phyloP scores from a whole-genome alignment of 2,329 filamentous ascomycete genomes.

The Botrytis aclada region DNA sequence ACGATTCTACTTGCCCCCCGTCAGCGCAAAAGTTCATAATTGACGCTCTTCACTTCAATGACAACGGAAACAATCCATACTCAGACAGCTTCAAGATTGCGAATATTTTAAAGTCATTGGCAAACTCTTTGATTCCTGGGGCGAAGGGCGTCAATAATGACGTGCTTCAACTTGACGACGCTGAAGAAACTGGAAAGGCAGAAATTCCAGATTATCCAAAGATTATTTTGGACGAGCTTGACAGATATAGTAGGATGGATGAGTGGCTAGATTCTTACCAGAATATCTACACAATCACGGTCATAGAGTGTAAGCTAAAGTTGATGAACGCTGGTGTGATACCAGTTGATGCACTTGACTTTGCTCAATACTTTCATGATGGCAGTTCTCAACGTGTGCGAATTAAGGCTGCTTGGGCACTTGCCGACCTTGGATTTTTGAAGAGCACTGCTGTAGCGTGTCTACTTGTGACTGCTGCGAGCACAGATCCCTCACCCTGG shows the following conservation, averaged over 20 bases:
- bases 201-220: conserved; percentile 40
- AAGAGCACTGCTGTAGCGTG: conserved; percentile 53
- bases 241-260: conserved; percentile 64
- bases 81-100: conserved; percentile 90
- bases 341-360: conserved; percentile 51
- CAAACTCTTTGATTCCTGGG: conserved; percentile 55
- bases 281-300: conserved; percentile 63
- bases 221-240: conserved; percentile 57
- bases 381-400: conserved; percentile 61
- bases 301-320: conserved; percentile 57
- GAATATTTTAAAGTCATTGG: conserved; percentile 65
- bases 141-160: conserved; percentile 37
- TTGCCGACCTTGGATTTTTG: conserved; percentile 62
- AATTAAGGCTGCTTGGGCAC: conserved; percentile 62
- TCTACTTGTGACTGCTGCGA: conserved; percentile 56
- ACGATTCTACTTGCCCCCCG: conserved; percentile 70
- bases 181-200: conserved; percentile 44
- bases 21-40: conserved; percentile 80
- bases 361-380: conserved; percentile 63
- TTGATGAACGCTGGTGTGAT: conserved; percentile 65
- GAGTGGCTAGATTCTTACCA: conserved; percentile 67
- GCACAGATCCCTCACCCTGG: conserved; percentile 61
- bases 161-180: conserved; percentile 40
- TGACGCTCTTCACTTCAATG: conserved; percentile 87
- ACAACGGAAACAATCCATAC: conserved; percentile 85